phyloP scores from a whole-genome alignment of 192 early-diverging fungal genomes.

The Rhizophagus clarus region DNA sequence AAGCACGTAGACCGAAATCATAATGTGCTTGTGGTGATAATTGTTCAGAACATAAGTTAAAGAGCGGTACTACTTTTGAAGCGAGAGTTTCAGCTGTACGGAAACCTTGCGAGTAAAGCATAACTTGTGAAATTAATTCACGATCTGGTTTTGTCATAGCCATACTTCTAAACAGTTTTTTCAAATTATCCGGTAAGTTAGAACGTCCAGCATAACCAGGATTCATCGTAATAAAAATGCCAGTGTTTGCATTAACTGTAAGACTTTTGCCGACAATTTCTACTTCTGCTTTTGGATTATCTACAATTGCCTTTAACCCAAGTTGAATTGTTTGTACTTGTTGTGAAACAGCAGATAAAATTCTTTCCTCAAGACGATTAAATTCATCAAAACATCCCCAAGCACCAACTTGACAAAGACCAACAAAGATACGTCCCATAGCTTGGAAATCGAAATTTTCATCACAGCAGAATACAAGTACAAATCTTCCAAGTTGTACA shows the following conservation, averaged over 20 bases:
- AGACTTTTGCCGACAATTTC: constrained; percentile 92
- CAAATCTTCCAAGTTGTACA: constrained; percentile 82
- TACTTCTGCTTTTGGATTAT: constrained; percentile 76
- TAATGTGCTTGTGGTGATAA: constrained; percentile 96
- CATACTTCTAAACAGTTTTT: constrained; percentile 98
- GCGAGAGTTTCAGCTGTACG: constrained; percentile 91
- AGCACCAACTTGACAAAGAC: constrained; percentile 97
- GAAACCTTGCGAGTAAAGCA: constrained; percentile 99
- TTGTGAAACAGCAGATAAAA: constrained; percentile 98
- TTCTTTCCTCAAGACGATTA: constrained; percentile 97
- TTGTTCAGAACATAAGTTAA: constrained; percentile 94
- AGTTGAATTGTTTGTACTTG: constrained; percentile 99
- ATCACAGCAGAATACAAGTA: constrained; percentile 99
- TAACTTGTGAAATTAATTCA: constrained; percentile 98
- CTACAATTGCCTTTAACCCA: constrained; percentile 69
- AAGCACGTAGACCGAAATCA: constrained; percentile 97
- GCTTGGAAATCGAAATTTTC: constrained; percentile 99
- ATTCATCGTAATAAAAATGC: constrained; percentile 98
- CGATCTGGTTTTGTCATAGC: constrained; percentile 99
- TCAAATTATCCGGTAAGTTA: constrained; percentile 97
- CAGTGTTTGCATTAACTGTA: constrained; percentile 81
- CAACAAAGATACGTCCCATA: constrained; percentile 99
- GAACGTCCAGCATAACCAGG: constrained; percentile 98
- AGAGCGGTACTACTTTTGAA: constrained; percentile 95
- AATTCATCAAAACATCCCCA: constrained; percentile 99